These are phyloP conservation scores for Calonectria fujianensis DNA, from an alignment of 2,329 filamentous ascomycete genomes.

Conservation along the genomic window DNA sequence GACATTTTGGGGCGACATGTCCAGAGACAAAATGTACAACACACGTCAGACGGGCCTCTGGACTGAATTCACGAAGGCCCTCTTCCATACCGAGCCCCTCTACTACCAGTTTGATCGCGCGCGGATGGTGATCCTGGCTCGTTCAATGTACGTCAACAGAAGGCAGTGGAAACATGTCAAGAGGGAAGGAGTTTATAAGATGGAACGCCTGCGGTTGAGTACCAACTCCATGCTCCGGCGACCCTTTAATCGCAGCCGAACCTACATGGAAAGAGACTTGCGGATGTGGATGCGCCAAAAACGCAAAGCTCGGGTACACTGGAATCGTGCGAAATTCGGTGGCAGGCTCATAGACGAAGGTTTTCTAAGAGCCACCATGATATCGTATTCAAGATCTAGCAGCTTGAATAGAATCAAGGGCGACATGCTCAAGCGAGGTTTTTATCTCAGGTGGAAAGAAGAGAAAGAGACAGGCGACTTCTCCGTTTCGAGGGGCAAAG, in stretches of 20 bases:
- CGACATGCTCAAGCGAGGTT: constrained; percentile 58
- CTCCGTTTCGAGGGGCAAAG: constrained; percentile 59
- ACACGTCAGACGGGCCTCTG: constrained; percentile 61
- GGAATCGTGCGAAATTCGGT: constrained; percentile 47
- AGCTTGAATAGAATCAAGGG: constrained; percentile 58
- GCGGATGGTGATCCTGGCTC: constrained; percentile 62
- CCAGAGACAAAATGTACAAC: constrained; percentile 49
- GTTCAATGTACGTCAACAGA: constrained; percentile 59
- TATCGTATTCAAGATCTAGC: constrained; percentile 64
- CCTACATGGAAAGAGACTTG: constrained; percentile 49
- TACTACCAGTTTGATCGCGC: constrained; percentile 69
- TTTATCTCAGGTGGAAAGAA: constrained; percentile 54
- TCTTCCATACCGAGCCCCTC: constrained; percentile 67
- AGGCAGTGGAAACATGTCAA: neutral
- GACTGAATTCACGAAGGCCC: constrained; percentile 68
- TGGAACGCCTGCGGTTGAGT: constrained; percentile 58
- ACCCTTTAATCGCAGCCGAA: constrained; percentile 58
- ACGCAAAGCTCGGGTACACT: constrained; percentile 57
- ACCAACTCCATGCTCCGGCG: constrained; percentile 51
- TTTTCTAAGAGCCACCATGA: constrained; percentile 63
- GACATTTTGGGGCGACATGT: constrained; percentile 59
- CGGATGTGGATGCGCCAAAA: constrained; percentile 53
- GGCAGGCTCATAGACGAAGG: constrained; percentile 61
- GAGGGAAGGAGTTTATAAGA: neutral
- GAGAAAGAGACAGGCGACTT: constrained; percentile 46